Evolutionary conservation across 2,329 filamentous ascomycete species (phyloP).

Genomic region (Albophoma yamanashiensis): DNA sequence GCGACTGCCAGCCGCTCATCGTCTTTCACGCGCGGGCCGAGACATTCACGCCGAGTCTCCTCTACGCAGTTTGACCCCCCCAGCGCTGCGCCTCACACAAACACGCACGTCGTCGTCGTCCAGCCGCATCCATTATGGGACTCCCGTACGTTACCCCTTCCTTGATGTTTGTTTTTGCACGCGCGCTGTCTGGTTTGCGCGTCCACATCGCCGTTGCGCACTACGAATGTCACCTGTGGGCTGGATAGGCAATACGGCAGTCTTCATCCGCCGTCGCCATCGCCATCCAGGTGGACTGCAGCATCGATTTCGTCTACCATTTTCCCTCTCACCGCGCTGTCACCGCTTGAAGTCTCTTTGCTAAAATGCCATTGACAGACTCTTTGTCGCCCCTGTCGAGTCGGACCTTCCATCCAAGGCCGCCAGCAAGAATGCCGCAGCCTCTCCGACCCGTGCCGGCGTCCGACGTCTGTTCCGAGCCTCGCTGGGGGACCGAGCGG

Average conservation of each 20-base stretch:
- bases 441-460: constrained; percentile 25
- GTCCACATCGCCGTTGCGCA: not conserved
- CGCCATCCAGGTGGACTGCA: not conserved
- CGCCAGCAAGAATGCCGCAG: constrained; percentile 15
- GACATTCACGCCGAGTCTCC: not conserved
- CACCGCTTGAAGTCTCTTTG: not conserved
- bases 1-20: not conserved
- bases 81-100: not conserved
- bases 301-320: not conserved
- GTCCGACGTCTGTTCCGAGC: constrained; percentile 25
- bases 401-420: constrained; percentile 28
- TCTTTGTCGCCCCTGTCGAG: constrained; percentile 35
- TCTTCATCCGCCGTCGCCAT: not conserved
- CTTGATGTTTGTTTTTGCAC: too few species aligned
- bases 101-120: not conserved
- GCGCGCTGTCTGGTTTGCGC: not conserved
- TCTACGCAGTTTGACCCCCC: not conserved
- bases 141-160: constrained; percentile 31
- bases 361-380: constrained; percentile 19
- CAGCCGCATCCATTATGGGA: constrained; percentile 24
- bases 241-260: not conserved
- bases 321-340: not conserved
- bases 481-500: not conserved
- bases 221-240: not conserved
- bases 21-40: not conserved